A percentile compares a stretch with the other conserved stretches of the same genome.
Evolutionary conservation across 2,329 filamentous ascomycete species (phyloP).

Genomic region (Aureobasidium sp.): DNA sequence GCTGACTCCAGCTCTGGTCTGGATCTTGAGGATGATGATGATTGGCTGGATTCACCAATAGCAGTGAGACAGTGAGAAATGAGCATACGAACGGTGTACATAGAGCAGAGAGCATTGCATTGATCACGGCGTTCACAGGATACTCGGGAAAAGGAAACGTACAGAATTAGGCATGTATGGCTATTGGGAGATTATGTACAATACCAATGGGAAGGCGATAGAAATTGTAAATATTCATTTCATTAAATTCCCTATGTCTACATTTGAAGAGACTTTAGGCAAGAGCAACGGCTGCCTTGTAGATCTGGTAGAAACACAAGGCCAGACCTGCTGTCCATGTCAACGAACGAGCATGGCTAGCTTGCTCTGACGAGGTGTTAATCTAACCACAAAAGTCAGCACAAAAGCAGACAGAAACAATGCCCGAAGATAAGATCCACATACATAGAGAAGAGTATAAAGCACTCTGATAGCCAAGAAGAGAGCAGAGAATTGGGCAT

Average conservation of each 20-base stretch:
- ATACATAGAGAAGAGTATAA: slow-evolving; percentile 33
- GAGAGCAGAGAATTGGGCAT: slow-evolving; percentile 31
- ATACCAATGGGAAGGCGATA: background rate
- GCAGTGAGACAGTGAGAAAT: background rate
- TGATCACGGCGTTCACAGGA: background rate
- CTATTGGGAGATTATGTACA: background rate
- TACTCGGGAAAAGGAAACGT: background rate
- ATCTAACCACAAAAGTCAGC: slow-evolving; percentile 15
- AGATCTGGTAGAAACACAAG: slow-evolving; percentile 27
- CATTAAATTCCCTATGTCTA: background rate
- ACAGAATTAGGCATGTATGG: background rate
- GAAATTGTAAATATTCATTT: background rate
- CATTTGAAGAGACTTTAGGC: background rate
- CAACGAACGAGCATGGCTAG: slow-evolving; percentile 23
- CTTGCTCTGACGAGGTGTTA: slow-evolving; percentile 24
- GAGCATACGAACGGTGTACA: background rate
- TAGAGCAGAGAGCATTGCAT: background rate
- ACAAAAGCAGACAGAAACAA: background rate
- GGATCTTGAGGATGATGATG: background rate
- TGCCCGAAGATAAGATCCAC: background rate
- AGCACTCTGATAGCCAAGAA: slow-evolving; percentile 32
- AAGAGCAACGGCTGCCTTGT: slow-evolving; percentile 23
- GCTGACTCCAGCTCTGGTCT: background rate
- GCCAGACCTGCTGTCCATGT: slow-evolving; percentile 26
- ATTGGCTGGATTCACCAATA: background rate